Conservation (phyloP, 805 yeast species). For the Candida germanica region DNA sequence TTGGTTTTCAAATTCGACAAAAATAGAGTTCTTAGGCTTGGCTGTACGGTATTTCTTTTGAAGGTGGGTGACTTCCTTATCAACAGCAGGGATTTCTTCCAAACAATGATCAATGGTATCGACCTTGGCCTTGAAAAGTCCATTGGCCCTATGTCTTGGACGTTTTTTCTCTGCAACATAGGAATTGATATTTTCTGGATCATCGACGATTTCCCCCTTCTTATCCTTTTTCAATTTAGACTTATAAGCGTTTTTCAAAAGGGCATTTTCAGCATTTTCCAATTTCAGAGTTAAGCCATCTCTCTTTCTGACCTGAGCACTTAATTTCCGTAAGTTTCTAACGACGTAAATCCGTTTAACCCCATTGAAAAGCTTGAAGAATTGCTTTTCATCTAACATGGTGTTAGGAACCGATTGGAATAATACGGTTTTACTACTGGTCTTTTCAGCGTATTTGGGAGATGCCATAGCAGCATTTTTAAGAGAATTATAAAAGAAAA, state of each 20-base stretch:
- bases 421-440: slow-evolving; percentile 77
- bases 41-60: slow-evolving; percentile 48
- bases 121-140: slow-evolving; percentile 46
- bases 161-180: slow-evolving; percentile 67
- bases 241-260: slow-evolving; percentile 63
- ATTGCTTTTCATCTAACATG: slow-evolving; percentile 66
- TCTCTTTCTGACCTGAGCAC: slow-evolving; percentile 56
- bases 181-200: slow-evolving; percentile 46
- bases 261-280: slow-evolving; percentile 61
- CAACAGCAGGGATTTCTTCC: slow-evolving; percentile 54
- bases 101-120: slow-evolving; percentile 60
- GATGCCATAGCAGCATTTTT: slow-evolving; percentile 77
- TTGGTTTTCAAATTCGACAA: slow-evolving; percentile 76
- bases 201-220: slow-evolving; percentile 50
- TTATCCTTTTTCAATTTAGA: slow-evolving; percentile 61
- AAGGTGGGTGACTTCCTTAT: slow-evolving; percentile 52
- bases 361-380: slow-evolving; percentile 74
- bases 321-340: slow-evolving; percentile 57
- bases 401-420: slow-evolving; percentile 81
- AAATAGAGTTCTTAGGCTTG: slow-evolving; percentile 73
- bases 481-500: slow-evolving; percentile 70
- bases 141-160: slow-evolving; percentile 54
- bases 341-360: slow-evolving; percentile 81
- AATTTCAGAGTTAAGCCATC: slow-evolving; percentile 55
- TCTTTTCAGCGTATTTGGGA: slow-evolving; percentile 71